These are phyloP conservation scores for Amniculicola lignicola DNA, from an alignment of 495 filamentous ascomycete species.

Conservation along the genomic window DNA sequence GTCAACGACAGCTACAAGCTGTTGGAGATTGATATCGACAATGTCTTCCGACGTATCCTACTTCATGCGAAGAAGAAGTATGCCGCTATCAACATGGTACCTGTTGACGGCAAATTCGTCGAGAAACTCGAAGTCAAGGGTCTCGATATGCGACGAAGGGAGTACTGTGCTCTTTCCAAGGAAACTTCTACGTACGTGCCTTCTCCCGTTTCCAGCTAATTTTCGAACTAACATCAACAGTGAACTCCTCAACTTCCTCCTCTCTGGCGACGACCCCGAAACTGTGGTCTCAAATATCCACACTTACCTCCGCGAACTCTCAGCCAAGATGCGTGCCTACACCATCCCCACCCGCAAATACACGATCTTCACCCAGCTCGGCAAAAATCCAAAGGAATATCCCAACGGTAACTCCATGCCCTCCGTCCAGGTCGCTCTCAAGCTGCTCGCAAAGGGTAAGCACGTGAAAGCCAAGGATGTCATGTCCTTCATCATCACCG, in stretches of 20 bases:
- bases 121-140: conserved; percentile 98
- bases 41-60: conserved; percentile 88
- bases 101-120: conserved; percentile 81
- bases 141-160: conserved; percentile 93
- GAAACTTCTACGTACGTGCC: conserved; percentile 69
- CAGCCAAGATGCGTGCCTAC: conserved; percentile 76
- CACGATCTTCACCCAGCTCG: conserved; percentile 96
- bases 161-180: conserved; percentile 92
- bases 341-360: conserved; percentile 76
- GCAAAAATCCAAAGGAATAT: conserved; percentile 89
- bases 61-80: conserved; percentile 99
- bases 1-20: conserved; percentile 89
- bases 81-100: conserved; percentile 89
- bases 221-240: conserved; percentile 23
- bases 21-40: conserved; percentile 97
- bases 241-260: conserved; percentile 76
- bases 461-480: conserved; percentile 87
- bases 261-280: conserved; percentile 91
- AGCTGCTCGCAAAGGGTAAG: conserved; percentile 83
- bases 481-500: conserved; percentile 91
- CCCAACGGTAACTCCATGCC: conserved; percentile 92
- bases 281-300: conserved; percentile 84
- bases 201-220: not conserved
- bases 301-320: conserved; percentile 80
- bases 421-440: conserved; percentile 91